Evolutionary conservation across 306 rosid genomes (phyloP).

Genomic region (Fragaria iinumae): DNA sequence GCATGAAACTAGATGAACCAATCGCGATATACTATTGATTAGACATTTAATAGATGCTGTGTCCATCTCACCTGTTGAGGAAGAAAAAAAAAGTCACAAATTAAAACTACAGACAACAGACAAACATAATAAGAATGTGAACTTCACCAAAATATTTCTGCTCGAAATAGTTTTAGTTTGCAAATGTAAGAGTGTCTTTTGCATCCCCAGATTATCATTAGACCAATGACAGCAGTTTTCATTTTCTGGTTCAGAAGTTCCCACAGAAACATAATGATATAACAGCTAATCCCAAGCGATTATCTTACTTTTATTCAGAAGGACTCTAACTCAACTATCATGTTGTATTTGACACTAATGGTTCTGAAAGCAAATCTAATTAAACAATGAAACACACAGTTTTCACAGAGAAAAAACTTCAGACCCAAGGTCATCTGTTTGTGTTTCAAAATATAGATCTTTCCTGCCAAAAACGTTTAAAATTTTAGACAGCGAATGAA

Average conservation of each 20-base stretch:
- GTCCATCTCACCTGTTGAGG: constrained; percentile 61
- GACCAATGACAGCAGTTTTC: background rate
- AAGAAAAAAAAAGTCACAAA: constrained; percentile 26
- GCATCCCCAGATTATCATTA: constrained; percentile 5
- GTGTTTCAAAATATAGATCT: background rate
- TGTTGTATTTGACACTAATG: background rate
- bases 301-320: background rate
- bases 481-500: background rate
- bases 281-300: background rate
- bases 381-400: background rate
- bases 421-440: background rate
- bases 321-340: background rate
- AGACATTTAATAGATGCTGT: constrained; percentile 61
- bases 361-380: background rate
- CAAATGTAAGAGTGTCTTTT: background rate
- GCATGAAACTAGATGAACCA: constrained; percentile 83
- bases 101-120: constrained; percentile 14
- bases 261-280: background rate
- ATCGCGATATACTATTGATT: constrained; percentile 81
- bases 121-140: background rate
- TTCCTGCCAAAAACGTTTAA: background rate
- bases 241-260: constrained; percentile 8
- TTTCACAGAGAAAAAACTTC: constrained; percentile 13
- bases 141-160: constrained; percentile 3
- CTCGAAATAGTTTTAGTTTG: background rate